Percentiles rank a stretch among this genome's conserved stretches.
Conservation (phyloP, 164 flowering plant species). For the Macadamia tetraphylla region DNA sequence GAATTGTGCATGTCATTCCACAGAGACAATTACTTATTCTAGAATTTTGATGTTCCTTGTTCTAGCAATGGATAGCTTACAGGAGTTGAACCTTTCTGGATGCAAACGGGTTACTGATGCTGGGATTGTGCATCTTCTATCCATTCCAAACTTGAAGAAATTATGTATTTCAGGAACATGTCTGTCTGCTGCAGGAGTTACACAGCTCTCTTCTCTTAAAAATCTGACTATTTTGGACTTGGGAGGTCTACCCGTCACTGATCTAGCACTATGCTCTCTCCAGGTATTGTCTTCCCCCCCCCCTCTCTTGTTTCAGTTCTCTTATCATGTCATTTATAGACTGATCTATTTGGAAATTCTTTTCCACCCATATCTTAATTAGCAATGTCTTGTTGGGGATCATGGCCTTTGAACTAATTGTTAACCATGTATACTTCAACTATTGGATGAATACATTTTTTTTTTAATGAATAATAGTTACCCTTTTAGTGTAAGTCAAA, state of each 20-base stretch:
- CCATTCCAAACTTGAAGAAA: constrained; percentile 56
- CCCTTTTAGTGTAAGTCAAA: too few relatives aligned
- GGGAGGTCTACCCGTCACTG: constrained; percentile 89
- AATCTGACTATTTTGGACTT: constrained; percentile 60
- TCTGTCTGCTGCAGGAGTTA: constrained; percentile 52
- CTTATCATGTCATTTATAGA: not conserved
- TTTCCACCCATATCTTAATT: not conserved
- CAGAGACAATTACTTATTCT: not conserved
- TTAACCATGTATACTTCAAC: not conserved
- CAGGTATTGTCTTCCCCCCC: constrained; percentile 38
- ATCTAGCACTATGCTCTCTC: constrained; percentile 50
- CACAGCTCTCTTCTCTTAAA: constrained; percentile 50
- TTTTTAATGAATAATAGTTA: too few relatives aligned
- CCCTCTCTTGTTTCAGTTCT: not conserved
- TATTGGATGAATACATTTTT: not conserved
- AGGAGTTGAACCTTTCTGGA: constrained; percentile 36
- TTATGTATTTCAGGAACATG: constrained; percentile 68
- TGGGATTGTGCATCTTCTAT: constrained; percentile 60
- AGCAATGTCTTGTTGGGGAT: not conserved
- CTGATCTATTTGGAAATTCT: not conserved
- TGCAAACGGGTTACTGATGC: constrained; percentile 56
- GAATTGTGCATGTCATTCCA: too few relatives aligned
- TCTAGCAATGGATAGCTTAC: constrained; percentile 59
- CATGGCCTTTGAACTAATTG: not conserved
- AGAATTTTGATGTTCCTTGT: constrained; percentile 4